phyloP scores from a whole-genome alignment of 2,329 filamentous ascomycete species.

The Neophaeococcomyces aloes region DNA sequence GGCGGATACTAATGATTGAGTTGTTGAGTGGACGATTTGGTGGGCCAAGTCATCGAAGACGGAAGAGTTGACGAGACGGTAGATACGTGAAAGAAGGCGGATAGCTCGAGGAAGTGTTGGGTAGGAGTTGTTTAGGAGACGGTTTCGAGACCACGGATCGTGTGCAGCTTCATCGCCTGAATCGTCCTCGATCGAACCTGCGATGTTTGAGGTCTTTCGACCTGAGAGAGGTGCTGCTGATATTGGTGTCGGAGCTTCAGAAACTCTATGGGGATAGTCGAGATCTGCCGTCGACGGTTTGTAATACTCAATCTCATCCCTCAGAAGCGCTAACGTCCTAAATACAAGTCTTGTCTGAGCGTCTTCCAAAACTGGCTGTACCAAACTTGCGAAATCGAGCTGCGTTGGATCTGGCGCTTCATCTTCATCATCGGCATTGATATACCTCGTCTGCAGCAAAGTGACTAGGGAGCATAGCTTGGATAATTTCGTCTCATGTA shows the following conservation, averaged over 20 bases:
- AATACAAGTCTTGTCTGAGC: slow-evolving; percentile 58
- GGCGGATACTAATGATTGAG: slow-evolving; percentile 67
- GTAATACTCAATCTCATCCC: slow-evolving; percentile 57
- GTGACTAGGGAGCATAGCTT: slow-evolving; percentile 59
- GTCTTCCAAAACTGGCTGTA: slow-evolving; percentile 57
- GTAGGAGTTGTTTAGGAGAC: slow-evolving; percentile 31
- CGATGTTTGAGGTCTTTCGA: slow-evolving; percentile 21
- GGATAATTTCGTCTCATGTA: slow-evolving; percentile 55
- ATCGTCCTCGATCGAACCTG: slow-evolving; percentile 44
- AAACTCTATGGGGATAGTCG: slow-evolving; percentile 49
- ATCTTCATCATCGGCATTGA: slow-evolving; percentile 47
- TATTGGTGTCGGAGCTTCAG: slow-evolving; percentile 25
- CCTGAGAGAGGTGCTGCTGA: slow-evolving; percentile 29
- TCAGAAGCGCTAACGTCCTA: slow-evolving; percentile 51
- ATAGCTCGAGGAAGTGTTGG: slow-evolving; percentile 57
- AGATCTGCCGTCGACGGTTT: slow-evolving; percentile 55
- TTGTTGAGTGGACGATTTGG: slow-evolving; percentile 83
- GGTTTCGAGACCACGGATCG: slow-evolving; percentile 15
- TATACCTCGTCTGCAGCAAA: slow-evolving; percentile 54
- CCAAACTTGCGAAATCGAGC: slow-evolving; percentile 52
- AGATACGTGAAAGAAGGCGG: slow-evolving; percentile 58
- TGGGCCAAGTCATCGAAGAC: slow-evolving; percentile 64
- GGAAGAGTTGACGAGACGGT: slow-evolving; percentile 57
- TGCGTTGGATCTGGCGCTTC: slow-evolving; percentile 42
- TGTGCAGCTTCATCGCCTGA: slow-evolving; percentile 24